Percentiles rank a stretch among this genome's conserved stretches.
These are phyloP conservation scores for Pseudonitzschia pungens DNA, from an alignment of 108 stramenopile genomes.

Conservation along the genomic window DNA sequence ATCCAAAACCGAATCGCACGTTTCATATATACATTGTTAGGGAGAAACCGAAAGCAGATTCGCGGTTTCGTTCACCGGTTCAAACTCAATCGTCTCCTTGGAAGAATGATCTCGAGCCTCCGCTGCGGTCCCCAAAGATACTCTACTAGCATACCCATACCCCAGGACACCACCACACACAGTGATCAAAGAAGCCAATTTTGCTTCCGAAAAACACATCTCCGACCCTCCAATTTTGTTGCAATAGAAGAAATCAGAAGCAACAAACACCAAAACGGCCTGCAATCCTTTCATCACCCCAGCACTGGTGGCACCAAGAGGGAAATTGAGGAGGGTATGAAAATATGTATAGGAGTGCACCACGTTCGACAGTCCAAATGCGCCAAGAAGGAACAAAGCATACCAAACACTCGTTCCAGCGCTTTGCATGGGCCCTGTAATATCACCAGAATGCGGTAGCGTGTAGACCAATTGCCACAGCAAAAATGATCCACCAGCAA, in stretches of 20 bases:
- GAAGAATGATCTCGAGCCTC: background rate
- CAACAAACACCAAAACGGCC: constrained; percentile 75
- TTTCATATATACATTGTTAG: background rate
- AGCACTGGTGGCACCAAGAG: constrained; percentile 74
- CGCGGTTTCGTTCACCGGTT: background rate
- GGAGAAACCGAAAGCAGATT: background rate
- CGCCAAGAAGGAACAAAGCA: constrained; percentile 31
- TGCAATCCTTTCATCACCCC: constrained; percentile 86
- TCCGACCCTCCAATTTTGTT: constrained; percentile 61
- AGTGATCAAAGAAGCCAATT: constrained; percentile 55
- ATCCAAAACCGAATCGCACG: constrained; percentile 18
- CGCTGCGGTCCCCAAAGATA: background rate
- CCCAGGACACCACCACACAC: constrained; percentile 56
- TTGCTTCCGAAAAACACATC: constrained; percentile 68
- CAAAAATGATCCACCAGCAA: constrained; percentile 40
- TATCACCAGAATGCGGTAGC: constrained; percentile 45
- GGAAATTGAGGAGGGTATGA: constrained; percentile 63
- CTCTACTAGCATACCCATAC: constrained; percentile 28
- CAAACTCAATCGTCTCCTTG: background rate
- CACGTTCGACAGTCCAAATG: constrained; percentile 51
- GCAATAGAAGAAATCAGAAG: constrained; percentile 60
- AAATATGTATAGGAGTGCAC: constrained; percentile 73
- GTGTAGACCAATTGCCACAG: constrained; percentile 79
- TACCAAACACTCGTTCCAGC: constrained; percentile 46
- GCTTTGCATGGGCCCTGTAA: constrained; percentile 52